Conservation (phyloP, 345 rosid genomes). For the Aurinia saxatilis region DNA sequence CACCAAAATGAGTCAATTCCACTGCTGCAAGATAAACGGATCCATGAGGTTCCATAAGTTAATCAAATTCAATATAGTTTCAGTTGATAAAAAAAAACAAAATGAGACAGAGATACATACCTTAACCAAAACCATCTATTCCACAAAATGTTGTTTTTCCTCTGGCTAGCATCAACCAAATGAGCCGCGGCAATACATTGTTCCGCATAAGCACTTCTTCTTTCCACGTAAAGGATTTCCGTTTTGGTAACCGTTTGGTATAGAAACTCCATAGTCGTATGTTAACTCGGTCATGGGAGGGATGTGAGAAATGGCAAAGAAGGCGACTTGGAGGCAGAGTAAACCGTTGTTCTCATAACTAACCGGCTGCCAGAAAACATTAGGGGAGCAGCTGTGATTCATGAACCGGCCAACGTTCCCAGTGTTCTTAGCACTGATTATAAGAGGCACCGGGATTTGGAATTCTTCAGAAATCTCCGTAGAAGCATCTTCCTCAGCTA, state of each 20-base stretch:
- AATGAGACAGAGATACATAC: constrained; percentile 10
- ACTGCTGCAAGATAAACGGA: constrained; percentile 7
- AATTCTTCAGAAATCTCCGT: constrained; percentile 39
- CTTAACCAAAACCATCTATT: constrained; percentile 14
- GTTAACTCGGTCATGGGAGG: constrained; percentile 87
- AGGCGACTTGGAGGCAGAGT: constrained; percentile 47
- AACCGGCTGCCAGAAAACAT: constrained; percentile 84
- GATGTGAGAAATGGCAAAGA: constrained; percentile 62
- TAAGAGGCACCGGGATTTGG: constrained; percentile 49
- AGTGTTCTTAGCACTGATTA: constrained; percentile 59
- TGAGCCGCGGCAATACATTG: constrained; percentile 52
- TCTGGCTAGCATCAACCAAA: constrained; percentile 36
- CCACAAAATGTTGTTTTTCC: background rate
- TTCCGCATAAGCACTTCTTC: constrained; percentile 66
- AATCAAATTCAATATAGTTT: background rate
- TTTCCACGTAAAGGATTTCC: constrained; percentile 27
- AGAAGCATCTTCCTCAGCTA: constrained; percentile 29
- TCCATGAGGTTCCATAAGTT: background rate
- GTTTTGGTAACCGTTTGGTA: constrained; percentile 22
- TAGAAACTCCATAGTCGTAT: constrained; percentile 61
- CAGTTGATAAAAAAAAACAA: background rate
- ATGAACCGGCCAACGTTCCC: constrained; percentile 89
- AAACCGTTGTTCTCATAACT: constrained; percentile 34
- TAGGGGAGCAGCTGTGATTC: constrained; percentile 90
- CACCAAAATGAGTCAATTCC: constrained; percentile 11